A percentile compares a stretch with the other conserved stretches of the same genome.
Evolutionary conservation across 75 land plant genomes (phyloP).

Genomic region (Selaginella moellendorffii): DNA sequence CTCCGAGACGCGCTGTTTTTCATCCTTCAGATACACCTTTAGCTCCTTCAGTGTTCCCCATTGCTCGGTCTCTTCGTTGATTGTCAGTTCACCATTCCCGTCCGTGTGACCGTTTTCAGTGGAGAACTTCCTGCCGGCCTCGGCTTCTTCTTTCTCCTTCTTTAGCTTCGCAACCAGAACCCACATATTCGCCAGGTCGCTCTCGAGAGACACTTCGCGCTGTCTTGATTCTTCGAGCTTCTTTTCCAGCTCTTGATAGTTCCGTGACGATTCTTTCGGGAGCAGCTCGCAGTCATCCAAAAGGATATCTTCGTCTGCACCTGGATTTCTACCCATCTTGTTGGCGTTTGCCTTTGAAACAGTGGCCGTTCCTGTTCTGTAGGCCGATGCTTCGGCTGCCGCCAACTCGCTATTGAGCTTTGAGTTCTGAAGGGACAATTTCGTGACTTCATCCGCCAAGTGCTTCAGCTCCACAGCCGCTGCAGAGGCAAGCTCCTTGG

Average conservation of each 20-base stretch:
- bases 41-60: background rate
- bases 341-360: background rate
- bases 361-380: background rate
- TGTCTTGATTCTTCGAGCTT: conserved; percentile 65
- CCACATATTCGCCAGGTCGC: conserved; percentile 98
- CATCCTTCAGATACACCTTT: background rate
- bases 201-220: conserved; percentile 70
- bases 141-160: conserved; percentile 31
- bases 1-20: background rate
- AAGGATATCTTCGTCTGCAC: no score
- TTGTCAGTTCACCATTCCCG: background rate
- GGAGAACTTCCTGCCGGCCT: background rate
- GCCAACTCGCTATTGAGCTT: conserved; percentile 23
- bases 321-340: background rate
- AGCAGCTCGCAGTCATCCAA: background rate
- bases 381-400: background rate
- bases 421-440: conserved; percentile 53
- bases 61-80: background rate
- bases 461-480: conserved; percentile 64
- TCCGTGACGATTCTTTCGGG: conserved; percentile 41
- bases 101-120: background rate
- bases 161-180: conserved; percentile 93
- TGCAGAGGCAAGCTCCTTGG: conserved; percentile 59
- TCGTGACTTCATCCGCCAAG: conserved; percentile 68
- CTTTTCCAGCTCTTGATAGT: conserved; percentile 51